phyloP scores from a whole-genome alignment of 1,284 basidiomycete genomes.

The Ustilago lituana region DNA sequence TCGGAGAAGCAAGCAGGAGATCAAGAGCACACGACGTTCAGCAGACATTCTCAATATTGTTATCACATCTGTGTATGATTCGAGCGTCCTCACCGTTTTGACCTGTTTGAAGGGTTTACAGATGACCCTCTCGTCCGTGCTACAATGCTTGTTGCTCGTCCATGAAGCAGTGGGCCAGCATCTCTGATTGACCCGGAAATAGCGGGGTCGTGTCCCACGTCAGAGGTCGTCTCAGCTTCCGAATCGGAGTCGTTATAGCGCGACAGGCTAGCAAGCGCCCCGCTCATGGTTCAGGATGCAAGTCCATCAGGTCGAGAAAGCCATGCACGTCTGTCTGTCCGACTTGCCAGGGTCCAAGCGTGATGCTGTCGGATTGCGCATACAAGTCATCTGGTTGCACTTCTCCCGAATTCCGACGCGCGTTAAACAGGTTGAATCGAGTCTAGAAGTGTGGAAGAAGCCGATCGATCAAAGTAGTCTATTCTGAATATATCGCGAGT shows the following conservation, averaged over 20 bases:
- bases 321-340: too few species aligned
- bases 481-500: not conserved
- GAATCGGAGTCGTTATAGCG: constrained; percentile 28
- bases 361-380: constrained; percentile 11
- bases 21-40: not conserved
- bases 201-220: too few species aligned
- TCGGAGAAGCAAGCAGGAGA: not conserved
- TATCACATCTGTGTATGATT: not conserved
- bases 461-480: too few species aligned
- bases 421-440: too few species aligned
- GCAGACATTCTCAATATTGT: not conserved
- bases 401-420: constrained; percentile 12
- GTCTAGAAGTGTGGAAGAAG: too few species aligned
- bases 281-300: constrained; percentile 15
- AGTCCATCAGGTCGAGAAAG: not conserved
- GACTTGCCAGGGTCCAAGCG: constrained; percentile 7
- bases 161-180: too few species aligned
- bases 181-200: too few species aligned
- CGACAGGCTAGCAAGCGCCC: constrained; percentile 14
- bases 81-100: constrained; percentile 14
- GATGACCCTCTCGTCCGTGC: not conserved
- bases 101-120: not conserved
- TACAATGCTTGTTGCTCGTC: too few species aligned
- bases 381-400: too few species aligned
- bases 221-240: not conserved